These are phyloP conservation scores for Mycena sanguinolenta DNA, from an alignment of 768 basidiomycete species.

Conservation along the genomic window DNA sequence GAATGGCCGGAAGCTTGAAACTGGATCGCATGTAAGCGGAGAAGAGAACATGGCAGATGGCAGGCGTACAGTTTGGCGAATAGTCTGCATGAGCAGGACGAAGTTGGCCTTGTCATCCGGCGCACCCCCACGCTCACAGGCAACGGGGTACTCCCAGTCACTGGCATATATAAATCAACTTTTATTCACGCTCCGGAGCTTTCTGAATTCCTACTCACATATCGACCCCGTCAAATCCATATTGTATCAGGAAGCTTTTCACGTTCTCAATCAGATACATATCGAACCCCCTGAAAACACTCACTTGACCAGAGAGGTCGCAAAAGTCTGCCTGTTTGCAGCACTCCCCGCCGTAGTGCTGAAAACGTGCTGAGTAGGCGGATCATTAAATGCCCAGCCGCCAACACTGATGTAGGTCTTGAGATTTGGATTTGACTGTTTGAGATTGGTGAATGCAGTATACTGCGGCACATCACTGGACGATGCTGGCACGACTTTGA, in stretches of 20 bases:
- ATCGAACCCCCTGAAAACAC: too few relatives aligned
- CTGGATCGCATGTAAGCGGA: too few relatives aligned
- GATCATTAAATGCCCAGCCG: constrained; percentile 18
- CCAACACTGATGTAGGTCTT: constrained; percentile 5
- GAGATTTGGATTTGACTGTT: constrained; percentile 55
- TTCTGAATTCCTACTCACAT: too few relatives aligned
- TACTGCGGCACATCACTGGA: not conserved
- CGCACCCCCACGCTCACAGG: not conserved
- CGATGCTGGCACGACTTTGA: constrained; percentile 7
- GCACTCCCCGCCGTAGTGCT: not conserved
- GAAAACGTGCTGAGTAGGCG: not conserved
- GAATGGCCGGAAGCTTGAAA: not conserved
- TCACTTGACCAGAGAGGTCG: too few relatives aligned
- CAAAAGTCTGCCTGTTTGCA: not conserved
- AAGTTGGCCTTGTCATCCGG: constrained; percentile 5
- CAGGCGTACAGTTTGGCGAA: too few relatives aligned
- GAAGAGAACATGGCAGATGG: too few relatives aligned
- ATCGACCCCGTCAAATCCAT: too few relatives aligned
- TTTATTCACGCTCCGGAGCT: too few relatives aligned
- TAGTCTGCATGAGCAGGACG: not conserved
- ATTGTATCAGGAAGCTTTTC: too few relatives aligned
- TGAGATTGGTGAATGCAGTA: not conserved
- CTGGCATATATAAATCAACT: too few relatives aligned
- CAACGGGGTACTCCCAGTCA: constrained; percentile 9
- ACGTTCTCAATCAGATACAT: too few relatives aligned